phyloP scores from a whole-genome alignment of 2,329 filamentous ascomycete species.

The Botrytis deweyae region DNA sequence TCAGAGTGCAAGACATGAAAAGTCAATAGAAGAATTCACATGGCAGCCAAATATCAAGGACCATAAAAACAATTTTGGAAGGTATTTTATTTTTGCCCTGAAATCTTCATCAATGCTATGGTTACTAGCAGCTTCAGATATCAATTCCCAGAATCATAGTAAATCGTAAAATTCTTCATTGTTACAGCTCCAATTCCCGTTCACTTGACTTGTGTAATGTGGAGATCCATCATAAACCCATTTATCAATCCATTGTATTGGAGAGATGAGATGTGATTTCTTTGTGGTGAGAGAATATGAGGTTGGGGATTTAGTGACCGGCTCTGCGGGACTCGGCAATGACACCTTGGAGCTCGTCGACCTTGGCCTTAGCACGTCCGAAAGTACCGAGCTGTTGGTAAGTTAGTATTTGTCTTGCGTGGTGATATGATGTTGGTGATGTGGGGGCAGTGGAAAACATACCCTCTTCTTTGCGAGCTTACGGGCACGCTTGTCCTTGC shows the following conservation, averaged over 20 bases:
- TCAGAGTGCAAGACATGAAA: background rate
- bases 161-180: constrained; percentile 27
- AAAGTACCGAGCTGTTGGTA: constrained; percentile 84
- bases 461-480: constrained; percentile 99
- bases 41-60: background rate
- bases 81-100: constrained; percentile 17
- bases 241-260: constrained; percentile 24
- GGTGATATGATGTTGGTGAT: background rate
- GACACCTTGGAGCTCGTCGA: constrained; percentile 97
- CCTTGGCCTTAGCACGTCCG: constrained; percentile 98
- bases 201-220: background rate
- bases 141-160: constrained; percentile 25
- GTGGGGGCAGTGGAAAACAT: constrained; percentile 44
- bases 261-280: constrained; percentile 36
- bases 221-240: constrained; percentile 11
- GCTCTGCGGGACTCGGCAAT: constrained; percentile 92
- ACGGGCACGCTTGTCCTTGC: constrained; percentile 97
- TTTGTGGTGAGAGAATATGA: constrained; percentile 23
- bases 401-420: constrained; percentile 18
- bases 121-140: constrained; percentile 23
- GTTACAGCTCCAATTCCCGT: constrained; percentile 29
- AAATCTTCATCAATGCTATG: constrained; percentile 7
- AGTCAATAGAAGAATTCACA: background rate
- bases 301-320: constrained; percentile 57
- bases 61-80: background rate